phyloP scores from a whole-genome alignment of 2,329 filamentous ascomycete species.

The Proliferodiscus dingleyae region DNA sequence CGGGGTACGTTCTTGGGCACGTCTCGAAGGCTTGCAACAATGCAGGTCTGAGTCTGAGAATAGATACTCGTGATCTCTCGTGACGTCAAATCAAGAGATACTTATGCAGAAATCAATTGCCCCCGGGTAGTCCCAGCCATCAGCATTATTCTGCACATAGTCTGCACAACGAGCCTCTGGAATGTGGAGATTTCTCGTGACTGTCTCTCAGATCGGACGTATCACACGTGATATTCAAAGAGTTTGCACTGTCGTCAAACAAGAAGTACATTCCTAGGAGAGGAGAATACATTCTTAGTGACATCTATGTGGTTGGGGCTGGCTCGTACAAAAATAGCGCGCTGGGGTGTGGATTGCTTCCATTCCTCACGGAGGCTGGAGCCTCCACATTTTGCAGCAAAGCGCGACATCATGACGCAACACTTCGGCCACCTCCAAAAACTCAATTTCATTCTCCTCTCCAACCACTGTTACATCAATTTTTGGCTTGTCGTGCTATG shows the following conservation, averaged over 20 bases:
- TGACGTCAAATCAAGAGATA: constrained; percentile 20
- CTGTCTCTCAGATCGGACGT: background rate
- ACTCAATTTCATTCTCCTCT: too few relatives aligned
- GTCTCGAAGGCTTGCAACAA: constrained; percentile 17
- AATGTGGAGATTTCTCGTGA: constrained; percentile 19
- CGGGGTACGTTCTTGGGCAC: constrained; percentile 7
- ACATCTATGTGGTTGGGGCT: background rate
- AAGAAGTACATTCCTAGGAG: constrained; percentile 13
- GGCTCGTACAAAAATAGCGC: background rate
- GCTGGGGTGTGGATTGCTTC: background rate
- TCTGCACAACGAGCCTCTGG: constrained; percentile 15
- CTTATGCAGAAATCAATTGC: constrained; percentile 26
- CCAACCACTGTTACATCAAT: too few relatives aligned
- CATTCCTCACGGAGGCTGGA: constrained; percentile 4
- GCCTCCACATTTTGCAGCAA: too few relatives aligned
- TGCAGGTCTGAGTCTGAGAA: constrained; percentile 20
- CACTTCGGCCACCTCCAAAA: too few relatives aligned
- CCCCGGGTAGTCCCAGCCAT: constrained; percentile 20
- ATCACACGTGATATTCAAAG: constrained; percentile 16
- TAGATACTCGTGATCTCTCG: constrained; percentile 17
- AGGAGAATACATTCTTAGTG: constrained; percentile 5
- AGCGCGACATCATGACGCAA: too few relatives aligned
- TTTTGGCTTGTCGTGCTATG: too few relatives aligned
- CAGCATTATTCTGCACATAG: constrained; percentile 22
- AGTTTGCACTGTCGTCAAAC: constrained; percentile 8